Evolutionary conservation across 257 asterid species (phyloP).

Genomic region (Cynanchum wilfordii): DNA sequence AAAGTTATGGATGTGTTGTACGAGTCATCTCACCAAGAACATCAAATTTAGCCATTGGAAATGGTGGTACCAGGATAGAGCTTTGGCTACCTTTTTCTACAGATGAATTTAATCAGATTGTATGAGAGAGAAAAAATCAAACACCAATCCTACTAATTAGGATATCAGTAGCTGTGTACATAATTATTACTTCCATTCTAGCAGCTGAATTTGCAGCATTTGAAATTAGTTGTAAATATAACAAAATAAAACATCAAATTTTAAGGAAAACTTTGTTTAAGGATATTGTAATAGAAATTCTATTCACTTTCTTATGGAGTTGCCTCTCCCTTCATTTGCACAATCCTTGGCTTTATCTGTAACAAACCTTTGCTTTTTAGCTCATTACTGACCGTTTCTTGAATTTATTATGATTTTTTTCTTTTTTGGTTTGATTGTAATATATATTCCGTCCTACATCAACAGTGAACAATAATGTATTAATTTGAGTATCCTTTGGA

Average conservation of each 20-base stretch:
- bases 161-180: neutral
- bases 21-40: conserved; percentile 77
- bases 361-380: no score
- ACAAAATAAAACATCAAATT: neutral
- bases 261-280: neutral
- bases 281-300: neutral
- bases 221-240: neutral
- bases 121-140: conserved; percentile 17
- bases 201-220: conserved; percentile 1
- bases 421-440: no score
- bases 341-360: no score
- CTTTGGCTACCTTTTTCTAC: conserved; percentile 72
- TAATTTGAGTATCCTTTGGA: no score
- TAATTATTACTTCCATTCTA: neutral
- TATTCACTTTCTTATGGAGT: no score
- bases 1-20: conserved; percentile 76
- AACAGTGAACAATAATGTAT: no score
- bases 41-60: conserved; percentile 43
- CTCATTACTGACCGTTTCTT: no score
- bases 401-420: no score
- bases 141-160: neutral
- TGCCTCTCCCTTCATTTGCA: no score
- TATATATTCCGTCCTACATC: no score
- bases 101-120: conserved; percentile 25
- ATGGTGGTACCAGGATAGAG: conserved; percentile 85